These are phyloP conservation scores for Solioccasus polychromus DNA, from an alignment of 768 basidiomycete species.

Conservation along the genomic window DNA sequence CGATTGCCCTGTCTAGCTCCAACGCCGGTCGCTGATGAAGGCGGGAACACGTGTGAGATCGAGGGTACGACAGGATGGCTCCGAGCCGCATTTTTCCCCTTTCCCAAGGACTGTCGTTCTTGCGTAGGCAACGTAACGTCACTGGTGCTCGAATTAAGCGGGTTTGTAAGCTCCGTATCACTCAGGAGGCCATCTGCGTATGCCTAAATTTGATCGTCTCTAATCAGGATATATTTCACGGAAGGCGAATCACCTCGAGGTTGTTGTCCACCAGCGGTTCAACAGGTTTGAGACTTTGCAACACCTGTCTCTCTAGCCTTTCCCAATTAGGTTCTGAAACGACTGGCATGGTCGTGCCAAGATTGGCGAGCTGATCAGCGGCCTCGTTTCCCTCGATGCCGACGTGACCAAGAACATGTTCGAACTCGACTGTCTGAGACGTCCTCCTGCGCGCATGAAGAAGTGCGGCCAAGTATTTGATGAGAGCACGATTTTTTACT, in stretches of 20 bases:
- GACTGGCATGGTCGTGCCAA: conserved; percentile 43
- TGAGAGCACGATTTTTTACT: conserved; percentile 72
- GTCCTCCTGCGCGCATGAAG: conserved; percentile 48
- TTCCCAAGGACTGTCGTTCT: background rate
- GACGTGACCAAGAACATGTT: conserved; percentile 76
- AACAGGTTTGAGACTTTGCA: conserved; percentile 11
- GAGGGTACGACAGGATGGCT: background rate
- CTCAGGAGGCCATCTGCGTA: conserved; percentile 38
- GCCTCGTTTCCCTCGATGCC: conserved; percentile 83
- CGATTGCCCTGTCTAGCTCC: background rate
- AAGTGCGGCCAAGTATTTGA: conserved; percentile 66
- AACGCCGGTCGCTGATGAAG: background rate
- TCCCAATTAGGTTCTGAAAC: conserved; percentile 62
- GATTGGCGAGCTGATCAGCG: conserved; percentile 72
- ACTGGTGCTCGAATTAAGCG: conserved; percentile 6
- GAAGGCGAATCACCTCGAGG: conserved; percentile 18
- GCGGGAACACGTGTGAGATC: background rate
- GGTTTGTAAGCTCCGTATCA: conserved; percentile 32
- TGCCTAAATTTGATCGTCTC: conserved; percentile 12
- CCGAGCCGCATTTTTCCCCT: background rate
- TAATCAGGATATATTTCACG: conserved; percentile 2
- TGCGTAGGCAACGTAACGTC: background rate
- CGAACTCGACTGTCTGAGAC: conserved; percentile 58
- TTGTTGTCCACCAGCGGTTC: conserved; percentile 5
- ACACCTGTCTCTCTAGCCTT: conserved; percentile 14